Percentiles rank a stretch among this genome's conserved stretches.
Conservation (phyloP, 1,284 basidiomycete species). For the Cutaneotrichosporon cavernicola region DNA sequence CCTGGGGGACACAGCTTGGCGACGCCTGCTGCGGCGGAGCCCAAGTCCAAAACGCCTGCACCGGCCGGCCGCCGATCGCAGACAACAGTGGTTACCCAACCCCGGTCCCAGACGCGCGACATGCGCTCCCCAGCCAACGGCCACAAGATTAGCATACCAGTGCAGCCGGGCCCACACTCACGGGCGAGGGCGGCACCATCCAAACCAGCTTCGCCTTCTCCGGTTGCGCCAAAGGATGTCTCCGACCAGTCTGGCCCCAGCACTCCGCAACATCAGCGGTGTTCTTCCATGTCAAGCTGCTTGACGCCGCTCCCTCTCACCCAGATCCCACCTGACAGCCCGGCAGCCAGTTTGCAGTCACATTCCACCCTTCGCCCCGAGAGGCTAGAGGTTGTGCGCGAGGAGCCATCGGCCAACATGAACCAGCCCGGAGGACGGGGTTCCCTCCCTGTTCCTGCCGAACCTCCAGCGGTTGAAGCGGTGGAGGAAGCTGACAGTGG, state of each 20-base stretch:
- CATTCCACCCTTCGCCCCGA: background rate
- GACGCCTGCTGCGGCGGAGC: background rate
- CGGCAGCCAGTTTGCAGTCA: background rate
- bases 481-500: background rate
- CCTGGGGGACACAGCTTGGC: background rate
- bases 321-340: background rate
- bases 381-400: background rate
- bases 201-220: background rate
- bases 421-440: background rate
- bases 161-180: background rate
- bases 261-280: background rate
- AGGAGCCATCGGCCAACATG: background rate
- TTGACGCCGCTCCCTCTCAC: constrained; percentile 4
- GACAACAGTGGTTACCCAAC: background rate
- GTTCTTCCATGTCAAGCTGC: background rate
- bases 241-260: background rate
- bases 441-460: background rate
- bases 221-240: background rate
- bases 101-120: background rate
- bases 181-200: background rate
- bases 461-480: background rate
- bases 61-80: background rate
- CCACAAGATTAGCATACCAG: background rate
- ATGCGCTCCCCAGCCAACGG: background rate
- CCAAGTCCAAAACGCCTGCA: background rate